Evolutionary conservation across 495 filamentous ascomycete genomes (phyloP), one percentile per base, ranked within the genome.

Genomic region (Annulohypoxylon bovei): DNA sequence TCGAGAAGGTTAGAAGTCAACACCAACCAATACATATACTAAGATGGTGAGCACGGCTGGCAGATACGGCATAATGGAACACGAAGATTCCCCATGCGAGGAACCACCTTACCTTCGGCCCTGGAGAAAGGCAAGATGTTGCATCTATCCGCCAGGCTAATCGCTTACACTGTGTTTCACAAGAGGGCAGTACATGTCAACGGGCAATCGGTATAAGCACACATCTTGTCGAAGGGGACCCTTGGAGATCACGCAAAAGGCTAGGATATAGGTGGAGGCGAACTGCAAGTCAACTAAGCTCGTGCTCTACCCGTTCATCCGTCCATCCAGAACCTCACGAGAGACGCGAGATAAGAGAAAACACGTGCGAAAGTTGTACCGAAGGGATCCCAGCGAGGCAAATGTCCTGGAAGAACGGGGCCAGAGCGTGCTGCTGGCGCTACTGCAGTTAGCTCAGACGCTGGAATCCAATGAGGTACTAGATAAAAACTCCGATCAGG

Each of bases 101-200:
- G 20, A 37, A 23, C 42, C 12, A 62, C 62, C n/a, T 40, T 46
- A 28, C 33, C 18, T 25, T 67, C 68, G 68, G 68, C 30, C 27
- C 42, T 62, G 68, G 62, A 67, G 62, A 67, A 71, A 67, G 58
- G 53, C 18, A 49, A 62, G 32, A 5, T 39, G 14, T 30, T 57
- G 20, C 50, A 58, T 62, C 32, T 42, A 6, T 18, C 52, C n/a
- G 12, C 25, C 28, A 30, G 27, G 56, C 40, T 62, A 66, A 71
- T 62, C 68, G 25, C 14, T 5, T 53, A 39, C 25, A 67, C 63
- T 63, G 63, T 71, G 62, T 71, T 67, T 59, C 68, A 71, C 62
- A 46, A 30, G 2, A 25, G 35, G 50, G 28, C 50, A 42, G 49
- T 62, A 67, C 44, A 22, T 63, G 16, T 28, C 25, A 50, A 63